Base-by-base conservation (phyloP, 805 yeast species). In the Candida succiphila region DNA sequence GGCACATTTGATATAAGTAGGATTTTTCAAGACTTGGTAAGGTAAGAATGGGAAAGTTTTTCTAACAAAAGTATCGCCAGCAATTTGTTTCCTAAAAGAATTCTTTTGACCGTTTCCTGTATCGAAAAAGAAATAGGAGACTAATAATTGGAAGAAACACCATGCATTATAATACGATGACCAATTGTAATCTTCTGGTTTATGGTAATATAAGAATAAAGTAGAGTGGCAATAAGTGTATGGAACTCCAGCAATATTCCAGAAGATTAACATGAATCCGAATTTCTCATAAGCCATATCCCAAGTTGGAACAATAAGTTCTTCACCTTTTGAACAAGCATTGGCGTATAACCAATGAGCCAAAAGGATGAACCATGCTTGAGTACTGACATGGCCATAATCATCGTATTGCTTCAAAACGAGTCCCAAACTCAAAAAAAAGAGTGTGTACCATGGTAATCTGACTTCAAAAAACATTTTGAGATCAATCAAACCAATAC, bases 191-290 rank as follows among this genome's bases (percentile, higher is more conserved):
- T 84, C 95, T 15, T 62, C 46, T 30, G 97, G 97, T 37, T 84
- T 70, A 59, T 85, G 95, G 63, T 77, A 76, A 45, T 77, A 78
- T 49, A 92, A 62, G 65, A 63, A 92, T 49, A 92, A 67, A 9
- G 95, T 84, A 58, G 94, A 80, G 54, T 87, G 96, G 60, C 96
- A 86, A 65, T 92, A 92, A 28, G 97, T 89, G 75, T 78, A 92
- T 31, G 98, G 98, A 27, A 92, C 98, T 49, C 98, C 98, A 22
- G 96, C 96, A 56, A 92, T 86, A 65, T 92, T 92, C 98, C 98
- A 92, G 69, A 92, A 92, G 48, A 88, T 76, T 44, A 92, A 73
- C 97, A 92, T 88, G 68, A 92, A 92, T n/a, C 98, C 98, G 50
- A 92, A 92, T 63, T 92, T 92, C 60, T 92, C 98, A 60, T 92